Evolutionary conservation across 2,329 filamentous ascomycete genomes (phyloP), one percentile per base, ranked within the genome.

Genomic region (Aspergillus floridensis): DNA sequence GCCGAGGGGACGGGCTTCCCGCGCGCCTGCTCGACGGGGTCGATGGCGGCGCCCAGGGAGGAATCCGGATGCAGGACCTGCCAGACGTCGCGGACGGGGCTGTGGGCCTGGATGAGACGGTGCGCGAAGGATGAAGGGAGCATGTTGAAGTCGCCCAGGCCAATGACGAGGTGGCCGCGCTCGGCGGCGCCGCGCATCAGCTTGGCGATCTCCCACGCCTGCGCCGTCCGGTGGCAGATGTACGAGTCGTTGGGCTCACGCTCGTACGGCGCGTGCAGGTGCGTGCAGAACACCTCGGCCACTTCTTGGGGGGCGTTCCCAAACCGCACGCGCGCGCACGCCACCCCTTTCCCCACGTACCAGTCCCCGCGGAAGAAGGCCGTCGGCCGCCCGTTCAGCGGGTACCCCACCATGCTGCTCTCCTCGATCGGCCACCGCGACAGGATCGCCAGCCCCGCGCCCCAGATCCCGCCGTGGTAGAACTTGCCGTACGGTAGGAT

Each of bases 111-210:
- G 66, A 99, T 88, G 64, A 98, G 82, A 56, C 87, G 85, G 77
- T 98, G 91, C 32, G 90, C 88, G 62, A 96, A 85, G 26, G 91
- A 96, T 46, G 89, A 77, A 0, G 95, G 95, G n/a, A 92, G 81
- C 89, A 96, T 96, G 78, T 98, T 98, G 80, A 98, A 97, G 79
- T 98, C 95, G 26, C 95, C 95, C 56, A 96, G 80, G 5, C 88
- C 93, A 48, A 98, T 80, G 54, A 93, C 92, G 31, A 98, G 81
- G 72, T 93, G 90, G 6, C 92, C 92, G 14, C 89, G 82, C 66
- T 92, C 89, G 1, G 88, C 84, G 49, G 93, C 93, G 59, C 86
- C 89, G 52, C 91, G 87, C 79, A 97, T 89, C 49, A 96, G 82
- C 75, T 96, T 96, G 56, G 93, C 85, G 59, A 97, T 90, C 73